Evolutionary conservation across 2,329 filamentous ascomycete genomes (phyloP).

Genomic region (Aspergillus floridensis): DNA sequence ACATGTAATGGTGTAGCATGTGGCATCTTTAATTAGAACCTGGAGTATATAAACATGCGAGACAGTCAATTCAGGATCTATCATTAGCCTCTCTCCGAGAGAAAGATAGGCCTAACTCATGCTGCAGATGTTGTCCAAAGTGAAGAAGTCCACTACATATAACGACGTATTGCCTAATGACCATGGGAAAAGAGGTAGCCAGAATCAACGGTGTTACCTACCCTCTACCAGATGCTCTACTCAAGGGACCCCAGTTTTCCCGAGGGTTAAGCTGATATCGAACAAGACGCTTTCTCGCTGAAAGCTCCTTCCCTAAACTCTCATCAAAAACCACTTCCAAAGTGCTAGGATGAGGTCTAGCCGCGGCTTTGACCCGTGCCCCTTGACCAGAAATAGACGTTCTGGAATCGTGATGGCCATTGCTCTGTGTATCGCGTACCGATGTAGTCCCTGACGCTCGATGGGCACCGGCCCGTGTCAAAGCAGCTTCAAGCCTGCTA

Average conservation of each 20-base stretch:
- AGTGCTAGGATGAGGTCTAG: slow-evolving; percentile 29
- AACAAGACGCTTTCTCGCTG: slow-evolving; percentile 65
- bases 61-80: too few species aligned
- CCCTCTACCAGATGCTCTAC: slow-evolving; percentile 34
- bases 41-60: too few species aligned
- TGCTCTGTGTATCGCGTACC: background rate
- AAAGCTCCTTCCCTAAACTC: slow-evolving; percentile 64
- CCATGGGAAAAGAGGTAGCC: background rate
- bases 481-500: slow-evolving; percentile 44
- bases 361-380: background rate
- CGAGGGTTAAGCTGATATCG: slow-evolving; percentile 88
- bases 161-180: background rate
- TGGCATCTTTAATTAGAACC: too few species aligned
- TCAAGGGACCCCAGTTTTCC: slow-evolving; percentile 91
- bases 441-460: slow-evolving; percentile 16
- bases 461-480: slow-evolving; percentile 38
- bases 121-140: background rate
- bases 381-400: background rate
- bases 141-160: background rate
- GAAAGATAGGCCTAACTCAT: background rate
- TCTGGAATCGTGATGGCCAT: background rate
- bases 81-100: background rate
- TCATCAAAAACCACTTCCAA: slow-evolving; percentile 77
- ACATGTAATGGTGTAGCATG: too few species aligned
- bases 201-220: background rate